phyloP scores from a whole-genome alignment of 2,329 filamentous ascomycete genomes.

The Blumeria graminis region DNA sequence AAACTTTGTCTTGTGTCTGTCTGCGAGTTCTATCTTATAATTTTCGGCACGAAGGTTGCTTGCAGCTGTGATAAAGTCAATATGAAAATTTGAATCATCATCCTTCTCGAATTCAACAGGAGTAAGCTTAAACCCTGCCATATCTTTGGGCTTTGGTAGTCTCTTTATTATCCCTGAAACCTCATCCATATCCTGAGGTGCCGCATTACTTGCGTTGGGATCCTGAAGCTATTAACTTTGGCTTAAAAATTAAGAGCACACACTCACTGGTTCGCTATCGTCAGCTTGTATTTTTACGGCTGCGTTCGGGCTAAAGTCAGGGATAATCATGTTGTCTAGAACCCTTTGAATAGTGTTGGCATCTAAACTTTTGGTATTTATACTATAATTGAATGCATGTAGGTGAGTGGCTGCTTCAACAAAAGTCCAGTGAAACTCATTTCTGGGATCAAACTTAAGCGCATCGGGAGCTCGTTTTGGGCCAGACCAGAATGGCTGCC shows the following conservation, averaged over 20 bases:
- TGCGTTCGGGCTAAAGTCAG: slow-evolving; percentile 77
- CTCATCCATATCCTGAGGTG: slow-evolving; percentile 50
- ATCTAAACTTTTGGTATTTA: slow-evolving; percentile 56
- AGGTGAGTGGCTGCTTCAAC: slow-evolving; percentile 73
- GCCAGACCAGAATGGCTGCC: slow-evolving; percentile 90
- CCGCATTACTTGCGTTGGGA: slow-evolving; percentile 41
- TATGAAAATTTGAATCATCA: slow-evolving; percentile 92
- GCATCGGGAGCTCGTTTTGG: slow-evolving; percentile 89
- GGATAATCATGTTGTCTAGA: slow-evolving; percentile 78
- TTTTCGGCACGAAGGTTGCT: slow-evolving; percentile 94
- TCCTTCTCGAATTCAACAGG: slow-evolving; percentile 98
- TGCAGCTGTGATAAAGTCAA: slow-evolving; percentile 94
- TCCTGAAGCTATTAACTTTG: slow-evolving; percentile 23
- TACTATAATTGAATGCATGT: slow-evolving; percentile 94
- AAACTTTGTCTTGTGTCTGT: slow-evolving; percentile 97
- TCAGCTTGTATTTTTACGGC: slow-evolving; percentile 91
- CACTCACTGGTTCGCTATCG: slow-evolving; percentile 60
- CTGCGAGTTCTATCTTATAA: slow-evolving; percentile 84
- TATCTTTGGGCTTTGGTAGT: slow-evolving; percentile 53
- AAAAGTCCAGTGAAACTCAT: slow-evolving; percentile 71
- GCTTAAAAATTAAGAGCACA: background rate
- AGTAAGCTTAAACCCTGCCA: slow-evolving; percentile 71
- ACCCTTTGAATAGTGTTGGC: slow-evolving; percentile 54
- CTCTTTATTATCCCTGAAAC: slow-evolving; percentile 45
- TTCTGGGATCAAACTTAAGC: slow-evolving; percentile 65